Evolutionary conservation across 164 flowering plant genomes (phyloP).

Genomic region (Annona squamosa): DNA sequence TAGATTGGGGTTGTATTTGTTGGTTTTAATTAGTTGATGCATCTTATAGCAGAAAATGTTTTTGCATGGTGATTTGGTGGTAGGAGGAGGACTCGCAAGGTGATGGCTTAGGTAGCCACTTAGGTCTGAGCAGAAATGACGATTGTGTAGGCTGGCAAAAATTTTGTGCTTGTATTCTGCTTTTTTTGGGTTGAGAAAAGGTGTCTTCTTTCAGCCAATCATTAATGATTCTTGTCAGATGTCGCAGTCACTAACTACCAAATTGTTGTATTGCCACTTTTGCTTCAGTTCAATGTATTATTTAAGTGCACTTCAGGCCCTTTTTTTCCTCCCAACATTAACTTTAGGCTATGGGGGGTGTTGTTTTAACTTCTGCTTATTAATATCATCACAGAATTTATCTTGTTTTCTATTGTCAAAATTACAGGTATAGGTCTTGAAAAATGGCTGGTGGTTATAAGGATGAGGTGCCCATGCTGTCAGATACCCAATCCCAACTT

Average conservation of each 20-base stretch:
- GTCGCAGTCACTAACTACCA: too few relatives aligned
- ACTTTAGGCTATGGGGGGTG: too few relatives aligned
- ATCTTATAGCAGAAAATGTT: too few relatives aligned
- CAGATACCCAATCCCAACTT: constrained; percentile 17
- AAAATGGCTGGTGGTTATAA: constrained; percentile 42
- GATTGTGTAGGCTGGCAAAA: neutral
- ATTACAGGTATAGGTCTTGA: constrained; percentile 12
- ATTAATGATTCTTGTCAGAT: too few relatives aligned
- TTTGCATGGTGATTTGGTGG: too few relatives aligned
- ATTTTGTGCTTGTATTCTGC: neutral
- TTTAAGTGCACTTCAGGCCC: too few relatives aligned
- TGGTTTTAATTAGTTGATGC: too few relatives aligned
- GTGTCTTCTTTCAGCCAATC: neutral
- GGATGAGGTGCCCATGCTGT: constrained; percentile 66
- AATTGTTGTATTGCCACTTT: too few relatives aligned
- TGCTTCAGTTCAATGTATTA: too few relatives aligned
- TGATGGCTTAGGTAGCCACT: neutral
- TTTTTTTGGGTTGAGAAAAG: neutral
- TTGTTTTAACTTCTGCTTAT: neutral
- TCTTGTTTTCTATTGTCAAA: neutral
- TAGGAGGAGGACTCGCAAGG: neutral
- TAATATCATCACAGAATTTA: neutral
- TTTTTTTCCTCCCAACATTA: too few relatives aligned
- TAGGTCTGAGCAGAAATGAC: neutral
- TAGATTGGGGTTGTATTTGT: too few relatives aligned